Percentiles rank a stretch among this genome's conserved stretches.
phyloP scores from a whole-genome alignment of 2,329 filamentous ascomycete genomes.

The Colletotrichum sp. region DNA sequence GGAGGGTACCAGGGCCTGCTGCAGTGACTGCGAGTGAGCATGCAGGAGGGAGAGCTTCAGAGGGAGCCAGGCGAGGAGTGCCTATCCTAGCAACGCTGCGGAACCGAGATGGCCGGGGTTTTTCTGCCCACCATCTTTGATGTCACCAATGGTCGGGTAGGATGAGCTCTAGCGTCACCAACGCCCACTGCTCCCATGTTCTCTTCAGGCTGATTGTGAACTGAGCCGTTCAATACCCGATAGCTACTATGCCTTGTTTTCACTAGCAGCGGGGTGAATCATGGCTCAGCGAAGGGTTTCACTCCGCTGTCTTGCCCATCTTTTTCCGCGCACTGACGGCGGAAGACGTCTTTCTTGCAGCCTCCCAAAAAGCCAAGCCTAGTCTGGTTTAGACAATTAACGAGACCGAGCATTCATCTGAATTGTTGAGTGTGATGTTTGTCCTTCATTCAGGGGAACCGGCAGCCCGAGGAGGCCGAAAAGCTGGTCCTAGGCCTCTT shows the following conservation, averaged over 20 bases:
- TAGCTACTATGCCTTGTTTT: neutral
- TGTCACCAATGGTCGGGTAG: neutral
- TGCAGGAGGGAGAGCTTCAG: neutral
- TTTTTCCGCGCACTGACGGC: neutral
- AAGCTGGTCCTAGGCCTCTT: neutral
- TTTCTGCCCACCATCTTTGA: neutral
- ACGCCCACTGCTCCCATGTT: neutral
- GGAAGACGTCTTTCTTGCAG: neutral
- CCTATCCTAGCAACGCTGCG: neutral
- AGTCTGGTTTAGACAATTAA: neutral
- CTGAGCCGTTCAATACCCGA: neutral
- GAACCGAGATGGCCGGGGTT: neutral
- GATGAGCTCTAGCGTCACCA: neutral
- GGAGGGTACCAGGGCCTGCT: neutral
- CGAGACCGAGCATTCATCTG: neutral
- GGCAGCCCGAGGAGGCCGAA: neutral
- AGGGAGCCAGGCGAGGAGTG: neutral
- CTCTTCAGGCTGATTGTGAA: neutral
- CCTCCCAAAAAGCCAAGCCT: neutral
- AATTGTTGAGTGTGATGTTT: neutral
- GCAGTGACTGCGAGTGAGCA: neutral
- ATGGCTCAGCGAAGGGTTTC: neutral
- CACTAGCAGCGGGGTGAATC: neutral
- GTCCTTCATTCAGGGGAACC: neutral
- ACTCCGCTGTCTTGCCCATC: neutral